Base-by-base conservation (phyloP, 2,329 filamentous ascomycete genomes). In the Xylariaceae sp. region DNA sequence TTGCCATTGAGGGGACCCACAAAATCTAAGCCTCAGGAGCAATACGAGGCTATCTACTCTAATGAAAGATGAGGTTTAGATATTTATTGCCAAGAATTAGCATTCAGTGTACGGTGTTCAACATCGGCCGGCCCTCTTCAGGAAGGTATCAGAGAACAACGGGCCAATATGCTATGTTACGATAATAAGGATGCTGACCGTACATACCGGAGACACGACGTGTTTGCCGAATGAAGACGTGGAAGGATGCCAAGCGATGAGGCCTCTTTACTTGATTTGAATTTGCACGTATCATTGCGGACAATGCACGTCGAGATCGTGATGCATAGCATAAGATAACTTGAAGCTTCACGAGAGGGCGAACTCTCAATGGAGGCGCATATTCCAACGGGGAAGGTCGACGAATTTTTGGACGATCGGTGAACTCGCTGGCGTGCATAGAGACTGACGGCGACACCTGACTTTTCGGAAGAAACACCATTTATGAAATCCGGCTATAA, bases 371-470 rank as follows among this genome's bases (percentile, higher is more conserved):
- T 33, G 50, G n/a, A n/a, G n/a, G 54, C 16, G n/a, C 33, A 13
- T 36, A 48, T n/a, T 48, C 43, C 27, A 52, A 56, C 42, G 39
- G 45, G 50, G 54, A 53, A 57, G 50, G 40, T 50, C 42, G 46
- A 39, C 20, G 33, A 23, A 8, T 35, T 16, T 35, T 45, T 39
- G 21, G 44, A 51, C 26, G 23, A 35, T 33, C 15, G 18, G 36
- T 18, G 29, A 40, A 39, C 30, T 32, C 18, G 15, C 33, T 37
- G 39, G 46, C 46, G 39, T 44, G 40, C 35, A 23, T 29, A 43
- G 48, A 41, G 46, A 32, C 46, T 21, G 40, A 44, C 23, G 21
- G 30, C 27, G 23, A 35, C 45, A 23, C 9, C 30, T 23, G 30
- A 16, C n/a, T 39, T 32, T n/a, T 44, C 41, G 46, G 48, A 10